phyloP scores from a whole-genome alignment of 2,329 filamentous ascomycete species.

The Epichloe hybrida region DNA sequence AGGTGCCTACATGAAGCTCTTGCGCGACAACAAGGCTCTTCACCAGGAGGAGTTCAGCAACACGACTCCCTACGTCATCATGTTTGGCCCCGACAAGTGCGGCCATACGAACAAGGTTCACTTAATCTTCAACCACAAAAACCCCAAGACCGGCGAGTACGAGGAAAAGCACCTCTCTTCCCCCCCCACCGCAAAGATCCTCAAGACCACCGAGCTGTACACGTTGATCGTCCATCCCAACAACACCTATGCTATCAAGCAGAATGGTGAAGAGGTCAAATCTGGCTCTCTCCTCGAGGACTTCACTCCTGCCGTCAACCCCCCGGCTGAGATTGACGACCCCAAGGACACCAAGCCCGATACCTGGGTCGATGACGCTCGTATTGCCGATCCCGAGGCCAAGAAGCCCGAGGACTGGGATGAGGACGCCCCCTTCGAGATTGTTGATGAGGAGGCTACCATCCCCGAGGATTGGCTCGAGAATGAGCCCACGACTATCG shows the following conservation, averaged over 20 bases:
- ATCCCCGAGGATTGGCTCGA: slow-evolving; percentile 95
- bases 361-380: slow-evolving; percentile 88
- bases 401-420: slow-evolving; percentile 98
- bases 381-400: slow-evolving; percentile 83
- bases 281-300: slow-evolving; percentile 86
- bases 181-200: slow-evolving; percentile 73
- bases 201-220: slow-evolving; percentile 90
- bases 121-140: slow-evolving; percentile 99
- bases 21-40: slow-evolving; percentile 93
- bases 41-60: slow-evolving; percentile 98
- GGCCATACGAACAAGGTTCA: slow-evolving; percentile 96
- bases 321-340: slow-evolving; percentile 87
- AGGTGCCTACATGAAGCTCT: slow-evolving; percentile 97
- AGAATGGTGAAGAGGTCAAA: slow-evolving; percentile 81
- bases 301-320: slow-evolving; percentile 89
- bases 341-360: slow-evolving; percentile 85
- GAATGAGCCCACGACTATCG: slow-evolving; percentile 66
- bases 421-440: slow-evolving; percentile 93
- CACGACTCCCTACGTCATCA: slow-evolving; percentile 89
- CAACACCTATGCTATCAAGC: slow-evolving; percentile 86
- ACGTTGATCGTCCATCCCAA: slow-evolving; percentile 93
- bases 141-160: slow-evolving; percentile 98
- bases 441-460: slow-evolving; percentile 82
- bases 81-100: slow-evolving; percentile 99
- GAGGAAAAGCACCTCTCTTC: slow-evolving; percentile 96